Evolutionary conservation across 1,284 basidiomycete genomes (phyloP).

Genomic region (Coniferiporia weirii): DNA sequence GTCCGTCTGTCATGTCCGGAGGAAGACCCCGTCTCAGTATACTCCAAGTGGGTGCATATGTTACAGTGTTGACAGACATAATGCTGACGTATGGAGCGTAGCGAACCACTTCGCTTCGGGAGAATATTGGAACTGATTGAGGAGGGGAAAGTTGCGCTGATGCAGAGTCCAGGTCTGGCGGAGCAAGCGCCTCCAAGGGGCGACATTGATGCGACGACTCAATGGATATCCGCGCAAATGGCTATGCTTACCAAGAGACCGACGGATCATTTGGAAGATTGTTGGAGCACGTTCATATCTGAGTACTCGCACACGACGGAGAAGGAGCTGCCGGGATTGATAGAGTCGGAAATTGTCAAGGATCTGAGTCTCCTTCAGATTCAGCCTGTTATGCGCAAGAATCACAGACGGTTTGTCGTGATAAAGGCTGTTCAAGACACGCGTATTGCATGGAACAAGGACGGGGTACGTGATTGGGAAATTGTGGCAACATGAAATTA

Average conservation of each 20-base stretch:
- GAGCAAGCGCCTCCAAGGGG: neutral
- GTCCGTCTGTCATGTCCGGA: slow-evolving; percentile 14
- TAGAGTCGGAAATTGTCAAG: slow-evolving; percentile 12
- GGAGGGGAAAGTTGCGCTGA: slow-evolving; percentile 45
- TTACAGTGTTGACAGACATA: slow-evolving; percentile 23
- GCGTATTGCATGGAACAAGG: slow-evolving; percentile 16
- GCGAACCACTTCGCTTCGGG: slow-evolving; percentile 31
- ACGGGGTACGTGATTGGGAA: slow-evolving; percentile 15
- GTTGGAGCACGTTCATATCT: slow-evolving; percentile 2
- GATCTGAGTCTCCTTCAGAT: slow-evolving; percentile 11
- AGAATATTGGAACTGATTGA: slow-evolving; percentile 44
- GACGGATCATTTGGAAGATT: slow-evolving; percentile 8
- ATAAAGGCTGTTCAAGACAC: slow-evolving; percentile 16
- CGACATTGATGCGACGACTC: neutral
- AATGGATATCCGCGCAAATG: slow-evolving; percentile 13
- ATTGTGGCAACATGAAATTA: neutral
- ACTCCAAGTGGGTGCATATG: slow-evolving; percentile 29
- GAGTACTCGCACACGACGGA: slow-evolving; percentile 12
- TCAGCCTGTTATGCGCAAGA: slow-evolving; percentile 11
- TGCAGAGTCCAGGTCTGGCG: slow-evolving; percentile 36
- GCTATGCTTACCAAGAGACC: neutral
- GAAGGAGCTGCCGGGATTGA: neutral
- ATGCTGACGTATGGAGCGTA: slow-evolving; percentile 19
- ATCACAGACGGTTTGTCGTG: slow-evolving; percentile 20
- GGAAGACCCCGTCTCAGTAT: slow-evolving; percentile 23